Conservation (phyloP, 768 basidiomycete species). For the Mycena rebaudengoi region DNA sequence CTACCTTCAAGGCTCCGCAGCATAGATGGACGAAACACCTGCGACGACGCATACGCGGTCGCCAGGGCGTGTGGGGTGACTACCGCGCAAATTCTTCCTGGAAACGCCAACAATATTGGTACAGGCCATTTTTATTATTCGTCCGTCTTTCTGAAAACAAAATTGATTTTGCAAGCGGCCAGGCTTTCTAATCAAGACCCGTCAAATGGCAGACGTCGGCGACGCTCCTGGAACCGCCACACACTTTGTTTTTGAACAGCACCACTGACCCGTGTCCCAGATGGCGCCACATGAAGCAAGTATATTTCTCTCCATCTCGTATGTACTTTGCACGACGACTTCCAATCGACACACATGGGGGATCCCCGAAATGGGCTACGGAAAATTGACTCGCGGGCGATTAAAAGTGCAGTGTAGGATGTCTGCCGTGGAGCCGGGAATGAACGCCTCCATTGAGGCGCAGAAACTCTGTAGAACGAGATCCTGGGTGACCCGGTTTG, state of each 20-base stretch:
- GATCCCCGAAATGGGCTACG: too few relatives aligned
- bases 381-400: too few relatives aligned
- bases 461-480: too few relatives aligned
- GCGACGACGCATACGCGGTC: conserved; percentile 67
- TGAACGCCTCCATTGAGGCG: too few relatives aligned
- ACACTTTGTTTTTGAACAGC: conserved; percentile 50
- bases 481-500: too few relatives aligned
- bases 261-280: conserved; percentile 42
- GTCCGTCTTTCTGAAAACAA: not conserved
- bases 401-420: too few relatives aligned
- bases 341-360: conserved; percentile 71
- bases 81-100: conserved; percentile 77
- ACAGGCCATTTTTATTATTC: not conserved
- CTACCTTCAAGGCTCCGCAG: conserved; percentile 74
- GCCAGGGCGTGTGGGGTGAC: conserved; percentile 76
- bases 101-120: conserved; percentile 71
- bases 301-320: not conserved
- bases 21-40: conserved; percentile 78
- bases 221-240: conserved; percentile 78
- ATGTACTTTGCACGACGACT: not conserved
- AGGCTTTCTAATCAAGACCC: conserved; percentile 82
- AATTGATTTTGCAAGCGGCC: conserved; percentile 73
- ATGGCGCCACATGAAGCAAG: conserved; percentile 83
- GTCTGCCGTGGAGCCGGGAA: too few relatives aligned
- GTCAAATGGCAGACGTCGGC: conserved; percentile 66